phyloP scores from a whole-genome alignment of 768 basidiomycete species.

The Lyophyllum atratum region DNA sequence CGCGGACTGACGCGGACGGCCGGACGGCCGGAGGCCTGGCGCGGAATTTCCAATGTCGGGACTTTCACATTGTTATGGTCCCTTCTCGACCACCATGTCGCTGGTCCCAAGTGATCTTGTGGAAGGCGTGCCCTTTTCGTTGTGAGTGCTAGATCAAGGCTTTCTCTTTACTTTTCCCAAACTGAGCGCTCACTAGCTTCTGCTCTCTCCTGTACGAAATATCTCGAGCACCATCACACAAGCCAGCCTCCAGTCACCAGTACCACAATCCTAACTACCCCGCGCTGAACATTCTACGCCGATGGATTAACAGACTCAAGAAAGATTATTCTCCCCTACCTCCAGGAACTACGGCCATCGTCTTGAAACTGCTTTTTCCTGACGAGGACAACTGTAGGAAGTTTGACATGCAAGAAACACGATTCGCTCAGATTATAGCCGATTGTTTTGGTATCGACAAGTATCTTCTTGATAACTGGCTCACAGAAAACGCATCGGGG shows the following conservation, averaged over 20 bases:
- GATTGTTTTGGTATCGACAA: slow-evolving; percentile 44
- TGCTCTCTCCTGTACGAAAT: slow-evolving; percentile 52
- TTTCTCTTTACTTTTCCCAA: not conserved
- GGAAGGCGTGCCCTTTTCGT: slow-evolving; percentile 28
- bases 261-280: slow-evolving; percentile 30
- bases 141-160: slow-evolving; percentile 16
- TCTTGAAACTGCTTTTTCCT: slow-evolving; percentile 84
- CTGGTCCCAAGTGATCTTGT: slow-evolving; percentile 9
- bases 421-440: slow-evolving; percentile 52
- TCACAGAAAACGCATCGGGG: slow-evolving; percentile 46
- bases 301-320: slow-evolving; percentile 47
- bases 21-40: no score
- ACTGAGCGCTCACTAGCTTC: slow-evolving; percentile 35
- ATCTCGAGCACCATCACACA: slow-evolving; percentile 33
- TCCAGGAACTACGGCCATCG: slow-evolving; percentile 50
- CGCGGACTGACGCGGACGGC: no score
- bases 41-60: no score
- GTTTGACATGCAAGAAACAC: slow-evolving; percentile 73
- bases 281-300: slow-evolving; percentile 39
- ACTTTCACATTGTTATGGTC: slow-evolving; percentile 5
- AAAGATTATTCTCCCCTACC: slow-evolving; percentile 49
- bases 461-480: slow-evolving; percentile 39
- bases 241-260: slow-evolving; percentile 21
- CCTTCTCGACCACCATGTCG: slow-evolving; percentile 14
- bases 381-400: slow-evolving; percentile 72